These are phyloP conservation scores for Colletotrichum cereale DNA, from an alignment of 2,329 filamentous ascomycete genomes.

Conservation along the genomic window DNA sequence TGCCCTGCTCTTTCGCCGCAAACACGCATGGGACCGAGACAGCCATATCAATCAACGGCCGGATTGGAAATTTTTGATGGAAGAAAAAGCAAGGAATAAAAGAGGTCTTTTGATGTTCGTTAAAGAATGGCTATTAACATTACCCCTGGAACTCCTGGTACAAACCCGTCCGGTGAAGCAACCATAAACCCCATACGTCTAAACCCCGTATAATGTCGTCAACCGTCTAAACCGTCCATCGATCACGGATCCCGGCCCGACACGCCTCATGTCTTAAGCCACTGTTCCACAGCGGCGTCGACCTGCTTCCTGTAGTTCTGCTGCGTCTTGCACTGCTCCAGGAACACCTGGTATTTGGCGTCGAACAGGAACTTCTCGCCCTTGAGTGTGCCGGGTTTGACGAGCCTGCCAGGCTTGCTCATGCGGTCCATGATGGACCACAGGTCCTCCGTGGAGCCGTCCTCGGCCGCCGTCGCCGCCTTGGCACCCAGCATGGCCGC, in stretches of 20 bases:
- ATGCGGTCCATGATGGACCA: conserved; percentile 99
- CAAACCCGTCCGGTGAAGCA: conserved; percentile 5
- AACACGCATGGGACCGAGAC: conserved; percentile 10
- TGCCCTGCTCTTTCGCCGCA: conserved; percentile 8
- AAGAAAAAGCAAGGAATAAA: not conserved
- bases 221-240: conserved; percentile 6
- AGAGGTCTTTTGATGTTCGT: not conserved
- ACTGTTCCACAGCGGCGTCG: conserved; percentile 69
- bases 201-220: not conserved
- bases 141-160: conserved; percentile 23
- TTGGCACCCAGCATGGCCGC: conserved; percentile 98
- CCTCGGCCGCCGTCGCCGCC: conserved; percentile 84
- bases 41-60: not conserved
- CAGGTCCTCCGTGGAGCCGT: conserved; percentile 85
- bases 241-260: not conserved
- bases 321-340: conserved; percentile 91
- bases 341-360: conserved; percentile 95
- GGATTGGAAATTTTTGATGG: not conserved
- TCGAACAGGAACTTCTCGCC: conserved; percentile 84
- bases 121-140: conserved; percentile 32
- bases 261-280: conserved; percentile 32
- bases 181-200: not conserved
- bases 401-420: conserved; percentile 91
- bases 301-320: conserved; percentile 84
- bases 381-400: conserved; percentile 78